Evolutionary conservation across 371 early-diverging fungal genomes (phyloP), one percentile per base, ranked within the genome.

Genomic region (Mucor racemosus): DNA sequence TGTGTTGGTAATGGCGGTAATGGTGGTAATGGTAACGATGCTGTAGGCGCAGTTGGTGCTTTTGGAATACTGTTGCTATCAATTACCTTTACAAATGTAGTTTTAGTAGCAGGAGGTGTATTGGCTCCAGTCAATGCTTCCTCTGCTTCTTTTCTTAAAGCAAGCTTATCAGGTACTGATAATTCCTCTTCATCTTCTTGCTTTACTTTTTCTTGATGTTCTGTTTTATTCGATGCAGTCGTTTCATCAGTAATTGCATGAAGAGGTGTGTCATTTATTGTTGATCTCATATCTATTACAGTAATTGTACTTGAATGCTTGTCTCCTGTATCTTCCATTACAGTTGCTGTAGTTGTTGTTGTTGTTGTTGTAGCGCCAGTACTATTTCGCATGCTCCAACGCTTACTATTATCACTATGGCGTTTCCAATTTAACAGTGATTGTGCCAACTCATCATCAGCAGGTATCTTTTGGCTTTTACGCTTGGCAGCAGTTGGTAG

Each of bases 351-450:
- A 4, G 38, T 26, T 14, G n/a, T n/a, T 11, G 36, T 7, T 2
- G 63, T 15, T 14, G n/a, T n/a, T 11, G 36, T 7, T 2, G 63
- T 15, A 7, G 58, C 19, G 14, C 34, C 11, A 4, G 50, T 21
- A 19, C 50, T 50, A 14, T 31, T 56, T 15, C 55, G 54, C 7
- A 57, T 5, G 14, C 69, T 68, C 67, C 66, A 71, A 10, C 69
- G 56, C 55, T 69, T 69, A 39, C 53, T 62, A 14, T n/a, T 58
- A 31, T 50, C 71, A 42, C 76, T 77, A 9, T 77, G 76, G 21
- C 78, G 58, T 64, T 80, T 80, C 80, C 80, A 80, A 42, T 80
- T 76, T 31, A 80, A 50, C 75, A 80, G 71, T 5, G 76, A 72
- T 31, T 77, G 60, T 0, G 76, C 75, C 0, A 71, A n/a, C 15